Evolutionary conservation across 1,284 basidiomycete species (phyloP).

Genomic region (Pholiota adiposa): DNA sequence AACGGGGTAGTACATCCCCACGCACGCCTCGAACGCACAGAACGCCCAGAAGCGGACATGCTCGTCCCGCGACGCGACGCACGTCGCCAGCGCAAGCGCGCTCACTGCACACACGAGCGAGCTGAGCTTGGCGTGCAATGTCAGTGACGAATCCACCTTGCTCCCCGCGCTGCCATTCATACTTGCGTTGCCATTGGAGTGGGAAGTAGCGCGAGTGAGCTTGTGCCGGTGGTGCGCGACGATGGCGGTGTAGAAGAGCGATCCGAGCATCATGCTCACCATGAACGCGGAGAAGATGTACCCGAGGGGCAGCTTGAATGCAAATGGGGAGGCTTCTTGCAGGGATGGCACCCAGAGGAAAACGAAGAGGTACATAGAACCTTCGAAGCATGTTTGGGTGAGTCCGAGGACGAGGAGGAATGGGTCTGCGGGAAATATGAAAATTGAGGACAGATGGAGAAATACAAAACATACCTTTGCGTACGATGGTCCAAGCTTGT

Average conservation of each 20-base stretch:
- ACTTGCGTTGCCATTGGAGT: neutral
- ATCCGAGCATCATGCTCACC: slow-evolving; percentile 81
- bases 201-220: neutral
- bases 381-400: slow-evolving; percentile 79
- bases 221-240: slow-evolving; percentile 42
- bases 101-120: slow-evolving; percentile 63
- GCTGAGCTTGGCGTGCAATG: slow-evolving; percentile 69
- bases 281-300: slow-evolving; percentile 81
- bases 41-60: slow-evolving; percentile 71
- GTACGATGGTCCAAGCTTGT: slow-evolving; percentile 62
- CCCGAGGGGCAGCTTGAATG: slow-evolving; percentile 59
- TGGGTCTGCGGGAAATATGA: slow-evolving; percentile 49
- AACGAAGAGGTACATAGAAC: slow-evolving; percentile 83
- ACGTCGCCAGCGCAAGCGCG: slow-evolving; percentile 58
- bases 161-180: neutral
- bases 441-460: slow-evolving; percentile 3
- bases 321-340: slow-evolving; percentile 55
- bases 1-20: slow-evolving; percentile 79
- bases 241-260: slow-evolving; percentile 65
- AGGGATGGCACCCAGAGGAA: slow-evolving; percentile 80
- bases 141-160: slow-evolving; percentile 43
- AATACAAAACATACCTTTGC: slow-evolving; percentile 44
- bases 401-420: slow-evolving; percentile 69
- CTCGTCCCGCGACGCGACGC: slow-evolving; percentile 51
- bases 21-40: slow-evolving; percentile 74